phyloP scores from a whole-genome alignment of 805 yeast genomes.

The Wickerhamomyces mucosus region DNA sequence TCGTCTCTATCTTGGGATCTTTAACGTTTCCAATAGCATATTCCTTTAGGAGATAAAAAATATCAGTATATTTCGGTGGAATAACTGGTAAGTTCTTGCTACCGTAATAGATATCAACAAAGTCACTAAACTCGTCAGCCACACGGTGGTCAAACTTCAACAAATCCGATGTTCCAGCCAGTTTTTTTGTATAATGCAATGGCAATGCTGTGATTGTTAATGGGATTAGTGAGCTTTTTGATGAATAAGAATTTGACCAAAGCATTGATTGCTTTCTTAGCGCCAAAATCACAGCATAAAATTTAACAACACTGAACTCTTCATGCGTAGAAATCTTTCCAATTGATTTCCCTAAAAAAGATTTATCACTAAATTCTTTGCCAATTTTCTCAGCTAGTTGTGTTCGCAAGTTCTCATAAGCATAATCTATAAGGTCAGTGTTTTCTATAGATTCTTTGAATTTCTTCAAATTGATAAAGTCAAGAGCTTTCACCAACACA shows the following conservation, averaged over 20 bases:
- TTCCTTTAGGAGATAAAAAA: conserved; percentile 39
- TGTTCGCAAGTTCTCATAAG: conserved; percentile 19
- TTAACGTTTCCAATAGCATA: conserved; percentile 46
- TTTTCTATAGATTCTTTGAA: conserved; percentile 12
- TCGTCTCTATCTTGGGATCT: conserved; percentile 39
- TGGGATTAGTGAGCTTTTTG: conserved; percentile 27
- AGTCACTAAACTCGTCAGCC: conserved; percentile 18
- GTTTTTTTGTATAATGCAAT: conserved; percentile 24
- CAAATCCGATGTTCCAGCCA: conserved; percentile 22
- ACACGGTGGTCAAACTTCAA: conserved; percentile 19
- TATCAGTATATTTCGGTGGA: conserved; percentile 21
- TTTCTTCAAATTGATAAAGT: conserved; percentile 22
- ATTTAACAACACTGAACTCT: conserved; percentile 18
- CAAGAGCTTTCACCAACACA: conserved; percentile 27
- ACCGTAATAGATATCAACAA: conserved; percentile 5
- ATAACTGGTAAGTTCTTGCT: conserved; percentile 3
- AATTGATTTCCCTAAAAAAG: conserved; percentile 12
- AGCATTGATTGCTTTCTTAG: conserved; percentile 38
- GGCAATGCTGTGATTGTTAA: conserved; percentile 36
- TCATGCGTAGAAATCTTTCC: conserved; percentile 3
- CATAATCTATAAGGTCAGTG: conserved; percentile 14
- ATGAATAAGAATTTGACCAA: conserved; percentile 30
- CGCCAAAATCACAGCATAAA: conserved; percentile 39
- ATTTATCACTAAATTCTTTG: conserved; percentile 14
- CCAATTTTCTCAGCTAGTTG: conserved; percentile 11